Percentiles rank a stretch among this genome's conserved stretches.
phyloP scores from a whole-genome alignment of 352 stramenopile genomes.

The Globisporangium radiosum region DNA sequence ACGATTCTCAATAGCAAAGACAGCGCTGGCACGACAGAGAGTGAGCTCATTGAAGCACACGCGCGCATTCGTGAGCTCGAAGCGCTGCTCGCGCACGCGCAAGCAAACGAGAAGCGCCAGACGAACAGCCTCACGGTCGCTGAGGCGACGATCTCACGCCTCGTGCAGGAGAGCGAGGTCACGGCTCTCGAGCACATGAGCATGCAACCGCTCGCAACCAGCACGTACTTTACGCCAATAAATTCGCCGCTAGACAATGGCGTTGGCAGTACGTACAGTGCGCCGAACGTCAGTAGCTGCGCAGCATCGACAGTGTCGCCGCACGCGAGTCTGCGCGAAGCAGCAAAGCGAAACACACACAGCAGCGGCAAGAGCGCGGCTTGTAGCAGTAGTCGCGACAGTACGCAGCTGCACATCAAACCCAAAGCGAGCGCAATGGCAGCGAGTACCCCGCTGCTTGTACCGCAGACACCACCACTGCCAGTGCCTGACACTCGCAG shows the following conservation, averaged over 20 bases:
- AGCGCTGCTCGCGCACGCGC: slow-evolving; percentile 40
- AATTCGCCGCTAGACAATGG: background rate
- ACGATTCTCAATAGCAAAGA: slow-evolving; percentile 50
- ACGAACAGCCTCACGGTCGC: slow-evolving; percentile 61
- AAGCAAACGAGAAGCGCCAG: slow-evolving; percentile 54
- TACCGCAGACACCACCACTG: background rate
- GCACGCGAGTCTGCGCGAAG: background rate
- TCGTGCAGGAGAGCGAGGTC: slow-evolving; percentile 50
- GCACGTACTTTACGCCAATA: background rate
- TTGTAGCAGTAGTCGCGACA: background rate
- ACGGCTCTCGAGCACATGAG: slow-evolving; percentile 39
- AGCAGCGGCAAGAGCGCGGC: background rate
- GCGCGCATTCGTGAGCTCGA: slow-evolving; percentile 52
- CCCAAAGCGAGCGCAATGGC: slow-evolving; percentile 2
- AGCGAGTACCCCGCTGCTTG: slow-evolving; percentile 4
- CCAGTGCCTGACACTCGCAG: background rate
- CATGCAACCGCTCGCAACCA: slow-evolving; percentile 20
- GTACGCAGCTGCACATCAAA: background rate
- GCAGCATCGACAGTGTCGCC: background rate
- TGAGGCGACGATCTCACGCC: slow-evolving; percentile 48
- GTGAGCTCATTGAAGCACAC: slow-evolving; percentile 48
- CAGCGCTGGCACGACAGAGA: slow-evolving; percentile 28
- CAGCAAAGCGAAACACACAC: background rate
- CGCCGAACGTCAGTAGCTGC: background rate
- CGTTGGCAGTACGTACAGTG: background rate